These are phyloP conservation scores for Amylocystis lapponica DNA, from an alignment of 768 basidiomycete species.

Conservation along the genomic window DNA sequence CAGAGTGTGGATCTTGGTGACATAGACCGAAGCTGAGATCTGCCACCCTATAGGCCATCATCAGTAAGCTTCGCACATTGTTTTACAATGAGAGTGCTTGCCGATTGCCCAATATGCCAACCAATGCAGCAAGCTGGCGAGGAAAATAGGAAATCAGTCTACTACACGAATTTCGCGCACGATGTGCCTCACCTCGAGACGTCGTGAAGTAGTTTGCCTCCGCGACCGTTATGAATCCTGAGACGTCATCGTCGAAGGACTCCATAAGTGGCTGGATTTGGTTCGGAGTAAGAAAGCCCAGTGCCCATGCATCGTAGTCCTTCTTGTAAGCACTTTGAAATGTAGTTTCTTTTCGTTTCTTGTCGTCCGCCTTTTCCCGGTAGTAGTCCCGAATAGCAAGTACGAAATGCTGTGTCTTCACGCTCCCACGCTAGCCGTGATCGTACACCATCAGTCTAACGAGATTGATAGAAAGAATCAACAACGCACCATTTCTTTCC, in stretches of 20 bases:
- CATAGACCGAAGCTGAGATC: slow-evolving; percentile 9
- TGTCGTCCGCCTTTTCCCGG: slow-evolving; percentile 14
- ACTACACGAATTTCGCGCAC: too few species aligned
- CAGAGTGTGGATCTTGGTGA: slow-evolving; percentile 9
- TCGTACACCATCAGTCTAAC: too few species aligned
- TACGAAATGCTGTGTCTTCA: slow-evolving; percentile 47
- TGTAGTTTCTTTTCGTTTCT: not conserved
- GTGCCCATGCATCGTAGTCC: slow-evolving; percentile 28
- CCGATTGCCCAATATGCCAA: slow-evolving; percentile 31
- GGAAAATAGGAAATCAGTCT: not conserved
- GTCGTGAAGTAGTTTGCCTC: slow-evolving; percentile 30
- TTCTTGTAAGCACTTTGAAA: not conserved
- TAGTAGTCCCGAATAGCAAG: slow-evolving; percentile 36
- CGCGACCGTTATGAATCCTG: slow-evolving; percentile 30
- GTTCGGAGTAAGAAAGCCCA: slow-evolving; percentile 27
- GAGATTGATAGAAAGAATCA: too few species aligned
- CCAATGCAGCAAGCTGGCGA: slow-evolving; percentile 25
- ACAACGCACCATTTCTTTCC: slow-evolving; percentile 51
- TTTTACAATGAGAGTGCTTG: slow-evolving; percentile 3
- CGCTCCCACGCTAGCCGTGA: slow-evolving; percentile 47
- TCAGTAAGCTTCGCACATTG: not conserved
- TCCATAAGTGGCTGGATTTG: slow-evolving; percentile 29
- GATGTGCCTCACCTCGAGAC: too few species aligned
- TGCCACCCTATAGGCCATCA: slow-evolving; percentile 16
- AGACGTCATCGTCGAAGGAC: slow-evolving; percentile 35